Evolutionary conservation across 345 rosid species (phyloP), one percentile per base, ranked within the genome.

Genomic region (Pseudoturritis turrita): DNA sequence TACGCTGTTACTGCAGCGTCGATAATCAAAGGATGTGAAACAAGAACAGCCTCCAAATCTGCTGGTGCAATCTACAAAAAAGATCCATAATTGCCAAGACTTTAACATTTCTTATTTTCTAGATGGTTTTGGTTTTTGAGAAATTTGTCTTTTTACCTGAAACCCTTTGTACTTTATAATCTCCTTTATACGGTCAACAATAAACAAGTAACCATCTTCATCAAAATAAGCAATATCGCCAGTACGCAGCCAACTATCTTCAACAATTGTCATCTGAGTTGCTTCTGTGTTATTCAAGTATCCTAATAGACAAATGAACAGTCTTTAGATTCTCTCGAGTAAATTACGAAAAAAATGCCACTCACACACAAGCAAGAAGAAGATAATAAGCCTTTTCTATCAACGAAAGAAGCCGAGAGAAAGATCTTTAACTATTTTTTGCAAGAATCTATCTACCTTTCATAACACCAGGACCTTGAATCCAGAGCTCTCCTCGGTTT

Each of bases 161-260:
- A 77, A 90, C 19, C 98, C 98, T 62, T 83, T 93, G 86, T 85
- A 93, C 73, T 93, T 93, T 58, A 93, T 89, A 7, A 85, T 77
- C 83, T 93, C 98, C 71, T 93, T 93, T 31, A 90, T 68, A 37
- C 97, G 96, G 70, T 85, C 97, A 46, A 82, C 65, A 43, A 93
- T 57, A 68, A 75, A 70, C 46, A 93, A 62, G 77, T 80, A 90
- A n/a, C 97, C 98, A 74, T 90, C 96, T 36, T 70, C 71, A 57
- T 90, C 94, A 50, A 89, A 79, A 72, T 81, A 87, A 63, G 83
- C 89, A 39, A 93, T 83, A 77, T 93, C 96, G 9, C 98, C 98
- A 18, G 98, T 93, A 43, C 79, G 92, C 40, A 93, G 82, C 98
- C 98, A 93, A 75, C 85, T 83, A 46, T 86, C 88, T 71, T 81